A percentile compares a stretch with the other conserved stretches of the same genome.
These are phyloP conservation scores for Prinsepia uniflora DNA, from an alignment of 306 rosid genomes.

Conservation along the genomic window DNA sequence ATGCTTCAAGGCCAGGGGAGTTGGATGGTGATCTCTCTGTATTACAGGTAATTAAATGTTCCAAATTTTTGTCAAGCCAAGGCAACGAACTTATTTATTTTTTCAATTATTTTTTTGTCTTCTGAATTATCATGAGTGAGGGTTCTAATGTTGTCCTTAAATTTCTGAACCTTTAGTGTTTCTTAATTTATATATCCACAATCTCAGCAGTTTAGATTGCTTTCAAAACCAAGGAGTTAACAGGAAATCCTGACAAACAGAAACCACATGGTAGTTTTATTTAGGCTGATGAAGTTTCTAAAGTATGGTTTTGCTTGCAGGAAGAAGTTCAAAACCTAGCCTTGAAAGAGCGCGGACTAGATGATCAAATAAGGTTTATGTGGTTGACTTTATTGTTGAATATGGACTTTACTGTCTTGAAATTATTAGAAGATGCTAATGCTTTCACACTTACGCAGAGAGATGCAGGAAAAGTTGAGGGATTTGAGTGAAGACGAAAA, in stretches of 20 bases:
- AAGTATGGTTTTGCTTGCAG: slow-evolving; percentile 56
- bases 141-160: background rate
- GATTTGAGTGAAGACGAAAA: slow-evolving; percentile 76
- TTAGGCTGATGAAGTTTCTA: slow-evolving; percentile 20
- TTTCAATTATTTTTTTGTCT: background rate
- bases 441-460: slow-evolving; percentile 51
- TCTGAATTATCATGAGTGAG: background rate
- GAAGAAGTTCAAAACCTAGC: slow-evolving; percentile 75
- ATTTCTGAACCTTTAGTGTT: background rate
- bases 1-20: slow-evolving; percentile 64
- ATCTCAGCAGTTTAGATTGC: background rate
- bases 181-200: background rate
- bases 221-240: background rate
- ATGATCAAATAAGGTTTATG: slow-evolving; percentile 79
- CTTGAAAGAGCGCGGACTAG: slow-evolving; percentile 68
- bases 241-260: background rate
- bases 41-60: slow-evolving; percentile 53
- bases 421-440: slow-evolving; percentile 25
- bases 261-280: slow-evolving; percentile 7
- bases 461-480: slow-evolving; percentile 83
- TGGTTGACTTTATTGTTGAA: slow-evolving; percentile 26
- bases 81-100: background rate
- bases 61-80: background rate
- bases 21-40: slow-evolving; percentile 60
- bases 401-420: slow-evolving; percentile 14